Evolutionary conservation across 129 eudicot species (phyloP).

Genomic region (Glebionis coronaria): DNA sequence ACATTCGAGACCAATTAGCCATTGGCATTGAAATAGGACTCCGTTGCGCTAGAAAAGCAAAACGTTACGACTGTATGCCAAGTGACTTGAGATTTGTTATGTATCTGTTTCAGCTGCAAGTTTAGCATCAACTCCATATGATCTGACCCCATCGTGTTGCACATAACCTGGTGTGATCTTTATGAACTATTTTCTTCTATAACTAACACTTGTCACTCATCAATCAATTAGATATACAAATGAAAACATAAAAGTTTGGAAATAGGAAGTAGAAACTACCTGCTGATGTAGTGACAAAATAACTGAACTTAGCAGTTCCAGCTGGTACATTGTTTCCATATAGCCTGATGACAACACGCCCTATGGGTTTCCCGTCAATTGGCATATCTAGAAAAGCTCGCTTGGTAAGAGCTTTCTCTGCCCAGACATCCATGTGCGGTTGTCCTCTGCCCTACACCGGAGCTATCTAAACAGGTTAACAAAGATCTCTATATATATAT

Average conservation of each 20-base stretch:
- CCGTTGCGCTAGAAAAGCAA: too few relatives aligned
- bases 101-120: slow-evolving; percentile 67
- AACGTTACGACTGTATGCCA: too few relatives aligned
- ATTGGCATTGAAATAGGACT: too few relatives aligned
- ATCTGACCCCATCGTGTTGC: slow-evolving; percentile 91
- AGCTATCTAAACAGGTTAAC: too few relatives aligned
- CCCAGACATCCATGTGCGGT: slow-evolving; percentile 35
- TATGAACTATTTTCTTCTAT: slow-evolving; percentile 79
- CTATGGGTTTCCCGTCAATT: slow-evolving; percentile 70
- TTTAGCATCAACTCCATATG: slow-evolving; percentile 90
- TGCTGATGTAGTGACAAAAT: slow-evolving; percentile 76
- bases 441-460: too few relatives aligned
- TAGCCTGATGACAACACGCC: slow-evolving; percentile 66
- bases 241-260: not conserved
- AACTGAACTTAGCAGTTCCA: slow-evolving; percentile 58
- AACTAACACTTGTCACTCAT: slow-evolving; percentile 71
- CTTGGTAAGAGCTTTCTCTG: slow-evolving; percentile 35
- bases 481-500: too few relatives aligned
- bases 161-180: slow-evolving; percentile 79
- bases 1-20: too few relatives aligned
- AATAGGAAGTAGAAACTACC: slow-evolving; percentile 31
- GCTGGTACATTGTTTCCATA: slow-evolving; percentile 54
- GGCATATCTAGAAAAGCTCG: slow-evolving; percentile 82
- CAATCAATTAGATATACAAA: slow-evolving; percentile 9
- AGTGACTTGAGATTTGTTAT: too few relatives aligned